A percentile compares a stretch with the other conserved stretches of the same genome.
These are phyloP conservation scores for Pelargonium nanum DNA, from an alignment of 345 rosid genomes.

Conservation along the genomic window DNA sequence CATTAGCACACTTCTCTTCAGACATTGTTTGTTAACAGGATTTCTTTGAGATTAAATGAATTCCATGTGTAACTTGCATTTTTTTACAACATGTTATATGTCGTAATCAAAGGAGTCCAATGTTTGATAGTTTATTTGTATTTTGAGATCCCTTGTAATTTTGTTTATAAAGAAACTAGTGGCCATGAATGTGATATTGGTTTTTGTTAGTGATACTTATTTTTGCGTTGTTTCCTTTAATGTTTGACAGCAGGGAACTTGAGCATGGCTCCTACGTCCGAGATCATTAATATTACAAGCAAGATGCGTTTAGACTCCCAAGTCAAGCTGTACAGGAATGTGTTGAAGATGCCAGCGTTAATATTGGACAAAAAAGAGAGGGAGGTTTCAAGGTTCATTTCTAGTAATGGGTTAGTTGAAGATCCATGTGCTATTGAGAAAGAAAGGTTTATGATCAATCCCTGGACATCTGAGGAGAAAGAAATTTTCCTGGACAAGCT, in stretches of 20 bases:
- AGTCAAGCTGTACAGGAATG: constrained; percentile 43
- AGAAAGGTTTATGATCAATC: constrained; percentile 78
- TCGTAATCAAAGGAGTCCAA: no score
- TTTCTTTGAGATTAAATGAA: background rate
- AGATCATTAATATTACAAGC: constrained; percentile 37
- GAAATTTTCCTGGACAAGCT: constrained; percentile 70
- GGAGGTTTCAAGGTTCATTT: constrained; percentile 48
- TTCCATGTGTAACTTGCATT: no score
- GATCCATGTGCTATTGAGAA: constrained; percentile 85
- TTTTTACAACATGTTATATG: no score
- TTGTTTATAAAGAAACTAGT: background rate
- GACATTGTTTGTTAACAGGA: background rate
- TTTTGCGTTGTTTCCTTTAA: background rate
- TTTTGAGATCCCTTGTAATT: no score
- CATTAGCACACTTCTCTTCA: background rate
- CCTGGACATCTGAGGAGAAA: constrained; percentile 75
- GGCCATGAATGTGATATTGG: no score
- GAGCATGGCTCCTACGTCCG: constrained; percentile 39
- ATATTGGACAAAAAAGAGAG: constrained; percentile 75
- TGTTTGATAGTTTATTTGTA: no score
- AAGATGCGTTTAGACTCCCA: constrained; percentile 43
- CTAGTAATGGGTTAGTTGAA: constrained; percentile 74
- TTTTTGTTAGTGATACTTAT: background rate
- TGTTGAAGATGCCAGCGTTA: constrained; percentile 75
- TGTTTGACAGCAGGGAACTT: constrained; percentile 42